These are phyloP conservation scores for Pneumocystis sp. DNA, from an alignment of 1,139 yeast species.

Conservation along the genomic window DNA sequence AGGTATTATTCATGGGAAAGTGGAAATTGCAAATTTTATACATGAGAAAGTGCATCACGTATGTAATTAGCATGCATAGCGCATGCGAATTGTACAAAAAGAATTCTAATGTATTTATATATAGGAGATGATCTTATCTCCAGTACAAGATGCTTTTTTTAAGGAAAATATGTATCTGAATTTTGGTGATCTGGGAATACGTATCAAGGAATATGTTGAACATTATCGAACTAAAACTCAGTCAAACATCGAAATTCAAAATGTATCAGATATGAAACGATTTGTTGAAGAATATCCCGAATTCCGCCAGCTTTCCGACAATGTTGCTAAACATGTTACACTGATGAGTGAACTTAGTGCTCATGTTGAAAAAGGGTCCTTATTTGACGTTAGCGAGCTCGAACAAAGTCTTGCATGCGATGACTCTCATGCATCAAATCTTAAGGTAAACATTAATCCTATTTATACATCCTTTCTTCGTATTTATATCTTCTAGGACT, in stretches of 20 bases:
- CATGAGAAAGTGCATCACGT: slow-evolving; percentile 21
- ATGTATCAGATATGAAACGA: slow-evolving; percentile 75
- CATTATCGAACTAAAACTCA: slow-evolving; percentile 71
- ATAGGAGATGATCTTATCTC: slow-evolving; percentile 45
- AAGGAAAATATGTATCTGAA: slow-evolving; percentile 69
- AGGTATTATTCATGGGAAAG: slow-evolving; percentile 69
- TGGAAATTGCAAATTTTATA: slow-evolving; percentile 39
- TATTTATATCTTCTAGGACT: slow-evolving; percentile 17
- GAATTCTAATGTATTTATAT: slow-evolving; percentile 16
- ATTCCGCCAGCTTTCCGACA: slow-evolving; percentile 69
- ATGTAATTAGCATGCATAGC: slow-evolving; percentile 14
- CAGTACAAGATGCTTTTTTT: slow-evolving; percentile 57
- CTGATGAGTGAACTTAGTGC: slow-evolving; percentile 70
- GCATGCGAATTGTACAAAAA: not conserved
- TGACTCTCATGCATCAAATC: slow-evolving; percentile 38
- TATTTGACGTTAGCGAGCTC: slow-evolving; percentile 79
- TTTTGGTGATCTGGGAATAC: slow-evolving; percentile 88
- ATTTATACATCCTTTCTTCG: not conserved
- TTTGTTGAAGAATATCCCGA: slow-evolving; percentile 90
- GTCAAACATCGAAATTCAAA: slow-evolving; percentile 45
- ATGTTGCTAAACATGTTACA: slow-evolving; percentile 87
- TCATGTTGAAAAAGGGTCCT: slow-evolving; percentile 39
- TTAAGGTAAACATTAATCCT: not conserved
- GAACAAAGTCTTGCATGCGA: slow-evolving; percentile 75
- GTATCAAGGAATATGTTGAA: slow-evolving; percentile 70